Conservation (phyloP, 2,329 filamentous ascomycete species). For the Paraphoma chrysanthemicola region DNA sequence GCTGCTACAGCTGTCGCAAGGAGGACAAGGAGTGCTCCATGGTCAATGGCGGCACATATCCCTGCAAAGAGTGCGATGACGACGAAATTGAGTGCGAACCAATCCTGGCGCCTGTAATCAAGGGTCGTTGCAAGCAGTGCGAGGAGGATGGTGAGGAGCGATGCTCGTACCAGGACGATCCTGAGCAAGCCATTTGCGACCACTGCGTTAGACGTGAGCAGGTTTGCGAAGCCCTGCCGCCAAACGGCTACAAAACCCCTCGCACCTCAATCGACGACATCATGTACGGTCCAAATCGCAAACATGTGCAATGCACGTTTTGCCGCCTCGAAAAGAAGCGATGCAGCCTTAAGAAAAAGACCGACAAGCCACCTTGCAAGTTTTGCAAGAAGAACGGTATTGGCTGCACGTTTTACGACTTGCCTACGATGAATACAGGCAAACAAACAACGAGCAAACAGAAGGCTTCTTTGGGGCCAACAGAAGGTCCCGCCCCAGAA, state of each 20-base stretch:
- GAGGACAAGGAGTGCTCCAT: conserved; percentile 30
- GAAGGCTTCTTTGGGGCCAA: conserved; percentile 1
- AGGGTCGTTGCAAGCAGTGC: conserved; percentile 43
- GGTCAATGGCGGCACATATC: conserved; percentile 37
- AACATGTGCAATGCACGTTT: conserved; percentile 29
- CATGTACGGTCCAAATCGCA: conserved; percentile 23
- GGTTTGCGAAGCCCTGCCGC: conserved; percentile 22
- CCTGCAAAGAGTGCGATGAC: conserved; percentile 26
- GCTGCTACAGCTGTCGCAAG: conserved; percentile 44
- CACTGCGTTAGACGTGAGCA: conserved; percentile 20
- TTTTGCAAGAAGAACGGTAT: conserved; percentile 32
- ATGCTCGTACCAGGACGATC: conserved; percentile 32
- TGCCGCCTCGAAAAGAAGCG: conserved; percentile 36
- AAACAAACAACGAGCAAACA: conserved; percentile 7
- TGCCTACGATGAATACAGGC: conserved; percentile 3
- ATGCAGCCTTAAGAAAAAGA: conserved; percentile 41
- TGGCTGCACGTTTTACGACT: conserved; percentile 40
- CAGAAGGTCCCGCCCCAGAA: conserved; percentile 9
- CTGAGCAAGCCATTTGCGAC: conserved; percentile 24
- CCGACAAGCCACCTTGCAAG: conserved; percentile 41
- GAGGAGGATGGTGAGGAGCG: conserved; percentile 6
- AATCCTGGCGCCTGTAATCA: conserved; percentile 37
- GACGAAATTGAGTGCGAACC: conserved; percentile 39
- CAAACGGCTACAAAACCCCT: conserved; percentile 19
- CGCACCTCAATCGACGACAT: conserved; percentile 29